Evolutionary conservation across 345 rosid genomes (phyloP).

Genomic region (Acer negundo): DNA sequence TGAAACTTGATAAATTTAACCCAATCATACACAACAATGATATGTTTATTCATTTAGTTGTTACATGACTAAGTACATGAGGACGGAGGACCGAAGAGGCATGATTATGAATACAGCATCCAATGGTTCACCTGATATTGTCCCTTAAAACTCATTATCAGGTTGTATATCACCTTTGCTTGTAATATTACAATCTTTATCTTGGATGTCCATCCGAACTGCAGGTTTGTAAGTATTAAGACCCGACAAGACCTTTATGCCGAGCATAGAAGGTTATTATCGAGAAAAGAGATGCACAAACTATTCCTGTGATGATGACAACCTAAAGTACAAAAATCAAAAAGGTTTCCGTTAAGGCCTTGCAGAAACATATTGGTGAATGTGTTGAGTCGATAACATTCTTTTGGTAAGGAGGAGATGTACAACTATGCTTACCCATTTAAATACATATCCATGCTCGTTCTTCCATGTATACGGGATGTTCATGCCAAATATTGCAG

Average conservation of each 20-base stretch:
- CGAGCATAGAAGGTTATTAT: slow-evolving; percentile 61
- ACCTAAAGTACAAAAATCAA: slow-evolving; percentile 44
- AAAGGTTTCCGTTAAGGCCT: not conserved
- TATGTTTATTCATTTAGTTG: too few relatives aligned
- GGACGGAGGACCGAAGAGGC: not conserved
- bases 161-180: not conserved
- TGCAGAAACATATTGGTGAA: not conserved
- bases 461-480: slow-evolving; percentile 45
- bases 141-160: not conserved
- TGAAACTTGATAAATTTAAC: too few relatives aligned
- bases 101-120: slow-evolving; percentile 3
- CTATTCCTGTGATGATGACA: slow-evolving; percentile 44
- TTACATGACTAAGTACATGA: not conserved
- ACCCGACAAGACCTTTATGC: slow-evolving; percentile 62
- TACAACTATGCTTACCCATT: slow-evolving; percentile 42
- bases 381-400: not conserved
- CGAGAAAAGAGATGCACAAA: slow-evolving; percentile 45
- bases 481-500: slow-evolving; percentile 61
- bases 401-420: not conserved
- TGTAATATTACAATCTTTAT: not conserved
- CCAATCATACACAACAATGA: too few relatives aligned
- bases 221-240: slow-evolving; percentile 33
- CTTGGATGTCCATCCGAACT: not conserved
- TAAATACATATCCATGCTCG: slow-evolving; percentile 45
- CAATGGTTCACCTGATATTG: not conserved